Evolutionary conservation across 768 basidiomycete species (phyloP).

Genomic region (Crucibulum laeve): DNA sequence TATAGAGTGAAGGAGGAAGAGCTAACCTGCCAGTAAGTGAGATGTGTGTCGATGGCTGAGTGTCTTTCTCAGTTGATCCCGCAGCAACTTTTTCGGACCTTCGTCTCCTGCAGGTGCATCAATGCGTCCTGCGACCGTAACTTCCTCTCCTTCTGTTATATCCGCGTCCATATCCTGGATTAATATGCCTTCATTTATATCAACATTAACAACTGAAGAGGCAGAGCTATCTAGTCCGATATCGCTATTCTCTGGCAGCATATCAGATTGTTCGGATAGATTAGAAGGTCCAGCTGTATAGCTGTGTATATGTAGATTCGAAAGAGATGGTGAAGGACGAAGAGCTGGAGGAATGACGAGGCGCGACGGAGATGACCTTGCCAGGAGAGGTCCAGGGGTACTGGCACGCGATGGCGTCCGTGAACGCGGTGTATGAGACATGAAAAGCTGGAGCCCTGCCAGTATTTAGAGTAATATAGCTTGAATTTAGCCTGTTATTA

Average conservation of each 20-base stretch:
- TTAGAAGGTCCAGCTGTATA: conserved; percentile 32
- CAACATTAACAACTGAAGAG: conserved; percentile 67
- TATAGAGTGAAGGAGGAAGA: too few species aligned
- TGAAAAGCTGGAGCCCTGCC: conserved; percentile 2
- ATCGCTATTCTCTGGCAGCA: conserved; percentile 17
- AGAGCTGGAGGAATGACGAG: conserved; percentile 47
- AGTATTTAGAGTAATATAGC: not conserved
- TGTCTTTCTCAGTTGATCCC: conserved; percentile 70
- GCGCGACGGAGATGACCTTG: conserved; percentile 43
- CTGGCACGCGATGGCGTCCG: conserved; percentile 23
- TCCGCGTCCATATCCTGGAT: conserved; percentile 69
- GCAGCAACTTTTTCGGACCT: conserved; percentile 57
- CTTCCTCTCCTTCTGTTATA: conserved; percentile 49
- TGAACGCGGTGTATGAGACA: conserved; percentile 27
- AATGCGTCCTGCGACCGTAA: conserved; percentile 39
- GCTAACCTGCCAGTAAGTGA: conserved; percentile 39
- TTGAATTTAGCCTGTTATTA: too few species aligned
- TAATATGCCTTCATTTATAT: conserved; percentile 64
- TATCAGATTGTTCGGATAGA: conserved; percentile 20
- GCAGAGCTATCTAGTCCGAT: conserved; percentile 56
- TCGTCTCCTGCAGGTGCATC: conserved; percentile 41
- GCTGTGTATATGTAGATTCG: conserved; percentile 53
- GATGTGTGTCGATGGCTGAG: conserved; percentile 45
- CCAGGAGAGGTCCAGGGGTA: conserved; percentile 20
- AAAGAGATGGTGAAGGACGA: conserved; percentile 51